Percentiles rank a stretch among this genome's conserved stretches.
These are phyloP conservation scores for Psilocybe cubensis DNA, from an alignment of 768 basidiomycete genomes.

Conservation along the genomic window DNA sequence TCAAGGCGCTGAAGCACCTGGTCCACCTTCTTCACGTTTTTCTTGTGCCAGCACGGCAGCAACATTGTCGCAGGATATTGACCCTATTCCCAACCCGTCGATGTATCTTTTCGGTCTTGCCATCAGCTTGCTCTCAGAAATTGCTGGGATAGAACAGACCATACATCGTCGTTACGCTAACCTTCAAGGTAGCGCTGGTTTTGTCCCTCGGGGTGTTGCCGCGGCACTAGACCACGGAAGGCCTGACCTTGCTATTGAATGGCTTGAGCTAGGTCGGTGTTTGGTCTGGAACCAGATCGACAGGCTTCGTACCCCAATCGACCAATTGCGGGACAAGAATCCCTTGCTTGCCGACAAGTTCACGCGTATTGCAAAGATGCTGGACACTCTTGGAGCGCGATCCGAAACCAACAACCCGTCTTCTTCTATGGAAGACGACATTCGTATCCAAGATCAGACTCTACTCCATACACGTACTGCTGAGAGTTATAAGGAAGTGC, in stretches of 20 bases:
- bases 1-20: conserved; percentile 5
- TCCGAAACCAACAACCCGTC: neutral
- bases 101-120: conserved; percentile 7
- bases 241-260: conserved; percentile 13
- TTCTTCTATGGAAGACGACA: neutral
- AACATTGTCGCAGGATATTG: neutral
- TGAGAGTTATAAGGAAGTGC: neutral
- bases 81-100: neutral
- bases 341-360: neutral
- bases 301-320: conserved; percentile 11
- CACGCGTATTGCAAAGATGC: neutral
- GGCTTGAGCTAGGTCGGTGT: conserved; percentile 22
- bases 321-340: conserved; percentile 1
- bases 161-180: conserved; percentile 13
- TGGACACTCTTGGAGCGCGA: neutral
- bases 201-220: conserved; percentile 4
- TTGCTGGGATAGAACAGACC: conserved; percentile 19
- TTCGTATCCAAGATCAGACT: neutral
- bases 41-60: neutral
- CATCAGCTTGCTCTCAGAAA: conserved; percentile 16
- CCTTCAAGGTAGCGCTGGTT: neutral
- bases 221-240: conserved; percentile 2
- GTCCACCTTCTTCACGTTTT: conserved; percentile 4
- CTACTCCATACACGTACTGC: neutral
- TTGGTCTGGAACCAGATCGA: conserved; percentile 19